Base-by-base conservation (phyloP, 768 basidiomycete genomes). In the Ramaria rubella region DNA sequence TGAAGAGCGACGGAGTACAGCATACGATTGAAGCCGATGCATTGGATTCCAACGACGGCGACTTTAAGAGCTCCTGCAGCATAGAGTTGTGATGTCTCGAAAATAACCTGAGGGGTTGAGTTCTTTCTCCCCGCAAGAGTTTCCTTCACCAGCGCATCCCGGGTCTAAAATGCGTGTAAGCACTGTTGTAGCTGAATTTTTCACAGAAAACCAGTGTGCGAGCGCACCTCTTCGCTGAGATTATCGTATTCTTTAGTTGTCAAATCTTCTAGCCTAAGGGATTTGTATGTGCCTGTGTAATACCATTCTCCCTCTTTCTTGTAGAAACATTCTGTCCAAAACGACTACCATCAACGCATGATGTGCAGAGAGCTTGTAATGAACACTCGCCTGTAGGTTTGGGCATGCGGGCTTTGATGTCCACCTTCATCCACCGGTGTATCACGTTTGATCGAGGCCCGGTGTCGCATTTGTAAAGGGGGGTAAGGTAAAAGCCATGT, bases 241-340 rank as follows among this genome's bases (percentile, higher is more conserved):
- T 77, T 77, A 27, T 77, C 79, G 82, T 86, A 90, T 66, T 90
- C 88, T 54, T 80, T 80, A 7, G 74, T 69, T 0, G 81, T 81
- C 14, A 90, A 71, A 56, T 86, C 80, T 26, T 81, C 82, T 49
- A 90, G 75, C 52, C 75, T 71, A 65, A 90, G 81, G 1, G 78
- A 79, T 53, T 77, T 80, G 69, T 90, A 90, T 3, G 80, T 76
- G n/a, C 88, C 88, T 12, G 88, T 87, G 59, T 90, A 90, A 66
- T 90, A 90, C 86, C 86, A 90, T 58, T 81, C 79, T 7, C 84
- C 85, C 55, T 88, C 86, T 66, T 83, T 88, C 68, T 83, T 85
- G 62, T 82, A 90, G 68, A 90, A 90, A 60, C 86, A 90, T 64
- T 90, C 88, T 88, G 57, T 15, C 19, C 29, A 23, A 14, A 23